Evolutionary conservation across 768 basidiomycete species (phyloP).

Genomic region (Pisolithus orientalis): DNA sequence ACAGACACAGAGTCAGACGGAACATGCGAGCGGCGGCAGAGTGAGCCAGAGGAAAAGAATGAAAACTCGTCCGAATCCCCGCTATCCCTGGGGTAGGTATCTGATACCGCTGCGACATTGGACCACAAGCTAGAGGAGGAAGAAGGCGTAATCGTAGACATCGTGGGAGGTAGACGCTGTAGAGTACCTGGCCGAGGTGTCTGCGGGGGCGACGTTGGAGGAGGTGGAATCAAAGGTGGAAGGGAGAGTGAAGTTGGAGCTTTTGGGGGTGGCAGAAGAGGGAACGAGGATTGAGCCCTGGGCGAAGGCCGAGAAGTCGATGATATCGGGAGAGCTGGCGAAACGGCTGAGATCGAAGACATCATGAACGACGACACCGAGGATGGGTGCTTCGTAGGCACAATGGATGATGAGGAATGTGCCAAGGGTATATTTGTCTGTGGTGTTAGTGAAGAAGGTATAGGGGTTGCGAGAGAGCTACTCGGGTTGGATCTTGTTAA

Average conservation of each 20-base stretch:
- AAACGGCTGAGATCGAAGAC: slow-evolving; percentile 4
- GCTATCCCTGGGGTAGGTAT: slow-evolving; percentile 11
- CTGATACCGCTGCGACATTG: not conserved
- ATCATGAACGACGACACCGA: not conserved
- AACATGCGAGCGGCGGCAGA: slow-evolving; percentile 18
- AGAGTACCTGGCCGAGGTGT: slow-evolving; percentile 21
- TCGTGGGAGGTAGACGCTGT: slow-evolving; percentile 1
- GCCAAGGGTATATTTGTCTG: slow-evolving; percentile 19
- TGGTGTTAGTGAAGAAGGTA: slow-evolving; percentile 24
- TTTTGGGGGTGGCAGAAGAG: slow-evolving; percentile 19
- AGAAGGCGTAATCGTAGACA: slow-evolving; percentile 4
- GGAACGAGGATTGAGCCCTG: slow-evolving; percentile 13
- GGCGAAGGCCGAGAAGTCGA: slow-evolving; percentile 15
- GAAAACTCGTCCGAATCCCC: slow-evolving; percentile 37
- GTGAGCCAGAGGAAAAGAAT: slow-evolving; percentile 30
- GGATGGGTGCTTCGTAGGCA: slow-evolving; percentile 2
- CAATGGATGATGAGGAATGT: slow-evolving; percentile 11
- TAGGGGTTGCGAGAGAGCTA: slow-evolving; percentile 7
- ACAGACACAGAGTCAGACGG: slow-evolving; percentile 18
- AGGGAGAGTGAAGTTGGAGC: slow-evolving; percentile 17
- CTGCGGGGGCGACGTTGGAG: slow-evolving; percentile 25
- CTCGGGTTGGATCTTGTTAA: not conserved
- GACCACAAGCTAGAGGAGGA: slow-evolving; percentile 3
- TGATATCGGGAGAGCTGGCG: slow-evolving; percentile 9
- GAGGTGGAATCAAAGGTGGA: slow-evolving; percentile 25